Evolutionary conservation across 306 rosid species (phyloP), one percentile per base, ranked within the genome.

Genomic region (Prunus mume): DNA sequence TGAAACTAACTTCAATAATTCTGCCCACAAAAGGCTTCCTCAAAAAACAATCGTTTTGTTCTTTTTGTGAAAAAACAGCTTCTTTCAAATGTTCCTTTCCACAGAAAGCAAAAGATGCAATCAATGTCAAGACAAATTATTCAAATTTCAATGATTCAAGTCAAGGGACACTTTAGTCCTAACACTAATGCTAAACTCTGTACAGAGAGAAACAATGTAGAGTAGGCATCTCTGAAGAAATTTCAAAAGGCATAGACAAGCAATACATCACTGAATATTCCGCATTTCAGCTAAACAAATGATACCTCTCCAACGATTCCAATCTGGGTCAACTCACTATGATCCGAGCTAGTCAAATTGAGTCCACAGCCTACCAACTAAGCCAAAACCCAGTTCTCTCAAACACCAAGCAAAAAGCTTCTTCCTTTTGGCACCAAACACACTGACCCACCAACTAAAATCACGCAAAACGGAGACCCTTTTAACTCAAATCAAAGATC

Each of bases 291-390:
- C 63, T 57, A 64, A 55, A 66, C 64, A 80, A 82, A 85, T 46
- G 78, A 81, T 81, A 83, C 85, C 90, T 85, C 65, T 52, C 80
- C 34, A 80, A 52, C 67, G 69, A 89, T 85, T 84, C 83, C 86
- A 77, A 79, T 67, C 80, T 75, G 87, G 78, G 89, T 80, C 86
- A 88, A 85, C 87, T 83, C 78, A 76, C 45, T 74, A 58, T 74
- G 66, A 76, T 65, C 67, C 70, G 65, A 24, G 49, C 79, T 68
- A 81, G 81, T 73, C 72, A 51, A 89, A 79, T 82, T 86, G 50
- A 83, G 74, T 54, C 83, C 75, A 70, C 69, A 32, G 78, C 70
- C 65, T 78, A 76, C 57, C 72, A 86, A 76, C 80, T 45, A 77
- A 75, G 65, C 71, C 57, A 70, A 69, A 46, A 64, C 73, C 58